These are phyloP conservation scores for Moesziomyces sp. DNA, from an alignment of 1,284 basidiomycete genomes.

Conservation along the genomic window DNA sequence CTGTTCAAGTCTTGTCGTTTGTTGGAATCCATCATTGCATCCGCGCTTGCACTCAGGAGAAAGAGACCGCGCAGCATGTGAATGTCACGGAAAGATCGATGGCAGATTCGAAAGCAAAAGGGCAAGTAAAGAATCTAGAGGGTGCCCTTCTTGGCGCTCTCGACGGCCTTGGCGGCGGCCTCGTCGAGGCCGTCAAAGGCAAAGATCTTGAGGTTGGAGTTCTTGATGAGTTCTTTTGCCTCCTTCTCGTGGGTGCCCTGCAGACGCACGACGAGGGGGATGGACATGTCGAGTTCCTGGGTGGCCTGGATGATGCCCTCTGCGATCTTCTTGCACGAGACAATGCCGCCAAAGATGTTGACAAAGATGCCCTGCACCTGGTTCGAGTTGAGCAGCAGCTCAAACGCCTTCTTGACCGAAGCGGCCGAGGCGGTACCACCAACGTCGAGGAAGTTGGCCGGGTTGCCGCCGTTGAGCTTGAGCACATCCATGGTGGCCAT, in stretches of 20 bases:
- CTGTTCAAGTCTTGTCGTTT: too few species aligned
- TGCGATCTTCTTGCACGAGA: constrained; percentile 85
- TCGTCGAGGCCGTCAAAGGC: constrained; percentile 50
- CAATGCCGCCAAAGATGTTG: constrained; percentile 84
- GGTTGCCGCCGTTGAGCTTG: constrained; percentile 77
- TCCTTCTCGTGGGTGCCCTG: constrained; percentile 97
- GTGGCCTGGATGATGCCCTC: constrained; percentile 96
- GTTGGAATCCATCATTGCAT: too few species aligned
- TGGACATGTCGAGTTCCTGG: constrained; percentile 83
- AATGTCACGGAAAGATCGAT: too few species aligned
- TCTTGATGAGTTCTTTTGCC: constrained; percentile 81
- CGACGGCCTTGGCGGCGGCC: constrained; percentile 51
- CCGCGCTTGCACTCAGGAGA: too few species aligned
- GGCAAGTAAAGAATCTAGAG: constrained; percentile 6
- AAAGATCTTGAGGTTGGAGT: constrained; percentile 81
- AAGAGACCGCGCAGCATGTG: too few species aligned
- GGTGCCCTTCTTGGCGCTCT: constrained; percentile 43
- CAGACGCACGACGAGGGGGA: constrained; percentile 91
- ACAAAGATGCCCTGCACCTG: constrained; percentile 99
- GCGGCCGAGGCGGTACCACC: constrained; percentile 97
- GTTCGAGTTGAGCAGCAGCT: constrained; percentile 87
- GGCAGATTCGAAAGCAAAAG: too few species aligned
- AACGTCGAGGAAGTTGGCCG: constrained; percentile 98
- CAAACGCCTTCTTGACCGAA: constrained; percentile 99
- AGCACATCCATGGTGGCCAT: constrained; percentile 99